Evolutionary conservation across 2,329 filamentous ascomycete genomes (phyloP).

Genomic region (Macroventuria anomochaeta): DNA sequence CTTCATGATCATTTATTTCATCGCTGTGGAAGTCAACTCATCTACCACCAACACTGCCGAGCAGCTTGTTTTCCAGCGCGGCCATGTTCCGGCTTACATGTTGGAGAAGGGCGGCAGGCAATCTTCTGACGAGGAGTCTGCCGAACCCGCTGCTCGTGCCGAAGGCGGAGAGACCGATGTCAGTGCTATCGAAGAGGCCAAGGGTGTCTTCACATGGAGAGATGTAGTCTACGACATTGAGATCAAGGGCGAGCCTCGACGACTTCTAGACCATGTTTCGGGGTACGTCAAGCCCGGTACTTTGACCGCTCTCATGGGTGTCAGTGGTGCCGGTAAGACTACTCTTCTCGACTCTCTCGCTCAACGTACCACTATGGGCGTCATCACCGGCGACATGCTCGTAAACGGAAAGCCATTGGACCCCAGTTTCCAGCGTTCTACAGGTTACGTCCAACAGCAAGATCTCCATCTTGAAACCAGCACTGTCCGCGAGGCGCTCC

Average conservation of each 20-base stretch:
- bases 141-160: slow-evolving; percentile 33
- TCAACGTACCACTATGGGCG: slow-evolving; percentile 45
- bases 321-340: slow-evolving; percentile 49
- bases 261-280: slow-evolving; percentile 61
- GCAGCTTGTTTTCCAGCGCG: slow-evolving; percentile 68
- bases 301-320: slow-evolving; percentile 51
- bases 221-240: slow-evolving; percentile 45
- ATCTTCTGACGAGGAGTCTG: slow-evolving; percentile 45
- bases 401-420: slow-evolving; percentile 48
- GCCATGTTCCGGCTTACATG: slow-evolving; percentile 53
- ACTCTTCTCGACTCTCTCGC: slow-evolving; percentile 48
- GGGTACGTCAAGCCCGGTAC: slow-evolving; percentile 64
- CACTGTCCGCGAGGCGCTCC: slow-evolving; percentile 47
- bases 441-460: slow-evolving; percentile 51
- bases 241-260: slow-evolving; percentile 54
- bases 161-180: slow-evolving; percentile 47
- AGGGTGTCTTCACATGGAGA: slow-evolving; percentile 51
- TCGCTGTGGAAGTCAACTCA: slow-evolving; percentile 70
- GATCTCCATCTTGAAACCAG: slow-evolving; percentile 50
- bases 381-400: slow-evolving; percentile 49
- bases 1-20: slow-evolving; percentile 69
- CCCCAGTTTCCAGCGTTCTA: slow-evolving; percentile 47
- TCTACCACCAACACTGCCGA: slow-evolving; percentile 69
- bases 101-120: slow-evolving; percentile 37
- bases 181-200: slow-evolving; percentile 50